A percentile compares a stretch with the other conserved stretches of the same genome.
Evolutionary conservation across 805 yeast species (phyloP).

Genomic region (Yarrowia sp.): DNA sequence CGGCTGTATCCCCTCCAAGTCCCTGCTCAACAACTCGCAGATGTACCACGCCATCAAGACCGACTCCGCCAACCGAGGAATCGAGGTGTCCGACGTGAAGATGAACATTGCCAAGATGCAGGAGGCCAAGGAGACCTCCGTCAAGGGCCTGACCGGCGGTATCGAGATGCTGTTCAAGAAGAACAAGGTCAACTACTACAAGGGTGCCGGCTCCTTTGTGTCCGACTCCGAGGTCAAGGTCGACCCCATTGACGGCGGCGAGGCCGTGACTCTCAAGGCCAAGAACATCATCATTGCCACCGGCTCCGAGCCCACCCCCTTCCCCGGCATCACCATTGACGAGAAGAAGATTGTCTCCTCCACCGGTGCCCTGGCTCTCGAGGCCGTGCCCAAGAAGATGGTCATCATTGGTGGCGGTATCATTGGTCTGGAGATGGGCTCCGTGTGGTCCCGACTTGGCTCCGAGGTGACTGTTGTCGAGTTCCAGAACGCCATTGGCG

Average conservation of each 20-base stretch:
- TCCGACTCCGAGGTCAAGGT: constrained; percentile 81
- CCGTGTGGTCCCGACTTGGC: constrained; percentile 95
- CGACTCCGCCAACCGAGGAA: constrained; percentile 89
- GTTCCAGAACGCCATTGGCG: constrained; percentile 90
- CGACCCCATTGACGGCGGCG: constrained; percentile 84
- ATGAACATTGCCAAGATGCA: constrained; percentile 81
- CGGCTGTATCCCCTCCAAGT: constrained; percentile 98
- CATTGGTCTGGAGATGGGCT: constrained; percentile 99
- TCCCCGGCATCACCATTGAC: constrained; percentile 96
- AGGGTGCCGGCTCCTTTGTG: constrained; percentile 89
- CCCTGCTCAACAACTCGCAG: constrained; percentile 92
- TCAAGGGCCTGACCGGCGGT: constrained; percentile 89
- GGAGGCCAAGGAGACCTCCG: constrained; percentile 91
- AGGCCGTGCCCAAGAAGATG: constrained; percentile 89
- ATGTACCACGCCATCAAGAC: constrained; percentile 85
- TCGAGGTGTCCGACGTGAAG: constrained; percentile 75
- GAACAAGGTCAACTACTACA: constrained; percentile 91
- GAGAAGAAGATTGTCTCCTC: constrained; percentile 97
- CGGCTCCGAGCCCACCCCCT: constrained; percentile 97
- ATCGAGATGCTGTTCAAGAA: constrained; percentile 94
- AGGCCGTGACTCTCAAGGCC: constrained; percentile 74
- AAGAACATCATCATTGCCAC: constrained; percentile 95
- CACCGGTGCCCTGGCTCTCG: constrained; percentile 85
- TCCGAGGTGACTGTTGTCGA: constrained; percentile 94
- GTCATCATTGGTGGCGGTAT: constrained; percentile 99